Evolutionary conservation across 1,139 yeast species (phyloP).

Genomic region (Geotrichum australiense): DNA sequence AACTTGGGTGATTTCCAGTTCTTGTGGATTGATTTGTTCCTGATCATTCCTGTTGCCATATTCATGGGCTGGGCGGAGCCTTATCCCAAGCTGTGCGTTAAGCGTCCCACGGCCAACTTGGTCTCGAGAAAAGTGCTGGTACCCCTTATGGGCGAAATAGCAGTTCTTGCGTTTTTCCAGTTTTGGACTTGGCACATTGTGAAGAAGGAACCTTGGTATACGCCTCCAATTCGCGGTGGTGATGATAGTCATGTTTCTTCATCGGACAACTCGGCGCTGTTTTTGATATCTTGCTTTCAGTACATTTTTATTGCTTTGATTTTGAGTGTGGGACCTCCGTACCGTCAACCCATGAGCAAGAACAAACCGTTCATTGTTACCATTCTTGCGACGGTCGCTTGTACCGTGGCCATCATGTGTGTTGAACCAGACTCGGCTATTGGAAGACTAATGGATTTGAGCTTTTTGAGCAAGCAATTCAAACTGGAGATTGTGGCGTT

Average conservation of each 20-base stretch:
- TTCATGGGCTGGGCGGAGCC: constrained; percentile 98
- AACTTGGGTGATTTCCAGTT: constrained; percentile 98
- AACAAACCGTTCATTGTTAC: constrained; percentile 69
- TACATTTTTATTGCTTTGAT: constrained; percentile 78
- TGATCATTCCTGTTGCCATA: constrained; percentile 89
- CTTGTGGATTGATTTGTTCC: constrained; percentile 79
- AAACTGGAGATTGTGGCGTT: constrained; percentile 44
- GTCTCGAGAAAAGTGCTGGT: constrained; percentile 82
- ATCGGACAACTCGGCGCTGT: constrained; percentile 82
- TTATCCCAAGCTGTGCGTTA: constrained; percentile 48
- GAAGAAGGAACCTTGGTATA: constrained; percentile 58
- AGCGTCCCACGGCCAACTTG: constrained; percentile 89
- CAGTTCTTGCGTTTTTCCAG: constrained; percentile 58
- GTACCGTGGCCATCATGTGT: constrained; percentile 37
- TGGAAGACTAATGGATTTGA: constrained; percentile 70
- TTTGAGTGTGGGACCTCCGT: constrained; percentile 92
- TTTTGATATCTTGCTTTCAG: constrained; percentile 78
- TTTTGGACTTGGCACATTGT: constrained; percentile 56
- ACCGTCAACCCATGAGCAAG: constrained; percentile 64
- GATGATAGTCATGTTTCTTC: constrained; percentile 75
- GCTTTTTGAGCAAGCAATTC: constrained; percentile 49
- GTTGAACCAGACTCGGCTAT: constrained; percentile 41
- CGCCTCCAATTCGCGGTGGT: constrained; percentile 73
- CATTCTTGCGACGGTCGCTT: constrained; percentile 42
- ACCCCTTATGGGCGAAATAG: constrained; percentile 71